Evolutionary conservation across 1,139 yeast genomes (phyloP), one percentile per base, ranked within the genome.

Genomic region (Wickerhamomyces sp.): DNA sequence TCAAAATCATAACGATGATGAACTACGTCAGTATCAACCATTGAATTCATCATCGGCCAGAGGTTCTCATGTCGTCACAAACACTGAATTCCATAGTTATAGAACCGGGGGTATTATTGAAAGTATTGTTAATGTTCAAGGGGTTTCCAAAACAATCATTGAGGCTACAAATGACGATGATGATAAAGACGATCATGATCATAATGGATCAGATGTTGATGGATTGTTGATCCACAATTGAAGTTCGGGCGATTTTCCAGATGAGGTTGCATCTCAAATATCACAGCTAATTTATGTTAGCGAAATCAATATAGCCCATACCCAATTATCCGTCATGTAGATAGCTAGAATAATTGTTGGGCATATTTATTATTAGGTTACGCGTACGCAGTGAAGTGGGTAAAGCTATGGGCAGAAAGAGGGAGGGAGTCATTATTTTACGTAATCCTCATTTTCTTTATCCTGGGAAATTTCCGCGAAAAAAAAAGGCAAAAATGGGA

Each of bases 141-240:
- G 96, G 45, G 88, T 88, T 15, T 84, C 81, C 57, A 90, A 90
- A 69, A 88, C 95, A 7, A 86, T 90, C 52, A 89, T 90, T 60
- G 91, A 84, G 58, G 63, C 65, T 18, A 58, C 64, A 2, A 57
- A 58, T 34, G 55, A 59, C 42, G 59, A 63, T 52, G 61, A 57
- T 56, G 62, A 59, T 27, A 40, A 37, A n/a, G 40, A 41, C 2
- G 14, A 7, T 14, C 14, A 37, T n/a, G 7, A 15, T 15, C 30
- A 38, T 30, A 7, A 2, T 23, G 18, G 13, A 7, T 34, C 31
- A 4, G 40, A 38, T 18, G 23, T 27, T 6, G 10, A 30, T 14
- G 40, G 40, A 11, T 13, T 37, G 27, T 15, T 37, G 11, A 10
- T 37, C 31, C 40, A 38, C 35, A 8, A 34, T 18, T 34, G 18